Base-by-base conservation (phyloP, 768 basidiomycete species). In the Asterophora parasitica region DNA sequence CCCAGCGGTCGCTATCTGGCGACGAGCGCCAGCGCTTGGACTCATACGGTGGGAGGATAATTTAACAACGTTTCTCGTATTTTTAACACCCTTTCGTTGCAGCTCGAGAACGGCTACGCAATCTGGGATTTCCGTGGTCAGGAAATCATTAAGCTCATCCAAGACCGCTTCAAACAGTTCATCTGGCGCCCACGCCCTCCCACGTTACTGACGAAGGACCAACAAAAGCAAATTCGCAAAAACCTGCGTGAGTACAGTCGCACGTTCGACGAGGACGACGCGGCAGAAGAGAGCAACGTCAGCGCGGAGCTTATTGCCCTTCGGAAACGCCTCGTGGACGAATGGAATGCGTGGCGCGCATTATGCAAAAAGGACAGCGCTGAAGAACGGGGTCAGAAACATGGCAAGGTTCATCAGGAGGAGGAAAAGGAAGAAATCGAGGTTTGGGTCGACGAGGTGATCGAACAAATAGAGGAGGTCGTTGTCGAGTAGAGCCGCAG, bases 91-190 rank as follows among this genome's bases (percentile, higher is more conserved):
- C 28, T 44, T 31, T 46, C 33, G 36, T 40, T 44, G 27, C 57
- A 97, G 95, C 82, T 97, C 52, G 96, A 99, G 65, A 91, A 97
- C 51, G 96, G 96, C 30, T 99, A 83, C 62, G 86, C 86, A 8
- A 82, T 99, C 56, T 98, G 94, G 92, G 94, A 98, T 69, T 97
- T 96, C 80, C 87, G 88, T 44, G 96, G 95, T n/a, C 86, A 91
- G 65, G 91, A 95, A 64, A 74, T 93, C n/a, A 78, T 87, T 63
- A 88, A 90, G 63, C 83, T 85, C 42, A 82, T 92, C 49, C 74
- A 88, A 53, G 96, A 98, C 63, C 82, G 87, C 48, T 98, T 99
- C 81, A 99, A 99, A 74, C 96, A 99, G 66, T 92, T 98, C 69
- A 79, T 97, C 52, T 99, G 95, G 95, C 85, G 96, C 30, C 94